phyloP scores from a whole-genome alignment of 2,329 filamentous ascomycete species.

The Hymenoscyphus occultus region DNA sequence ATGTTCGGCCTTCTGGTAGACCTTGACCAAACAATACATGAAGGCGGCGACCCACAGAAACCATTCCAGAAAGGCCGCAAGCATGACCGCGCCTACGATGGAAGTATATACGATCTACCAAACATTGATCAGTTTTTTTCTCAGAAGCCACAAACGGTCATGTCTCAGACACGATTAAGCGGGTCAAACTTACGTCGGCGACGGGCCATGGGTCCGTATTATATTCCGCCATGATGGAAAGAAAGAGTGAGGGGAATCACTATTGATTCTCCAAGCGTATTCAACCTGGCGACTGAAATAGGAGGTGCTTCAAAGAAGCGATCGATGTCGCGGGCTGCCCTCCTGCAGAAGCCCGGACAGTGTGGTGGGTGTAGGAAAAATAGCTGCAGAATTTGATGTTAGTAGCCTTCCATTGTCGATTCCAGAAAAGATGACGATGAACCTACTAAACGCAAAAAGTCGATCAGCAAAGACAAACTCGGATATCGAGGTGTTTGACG shows the following conservation, averaged over 20 bases:
- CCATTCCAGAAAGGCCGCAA: constrained; percentile 88
- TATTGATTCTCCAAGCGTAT: neutral
- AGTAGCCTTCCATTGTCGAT: neutral
- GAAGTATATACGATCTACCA: constrained; percentile 77
- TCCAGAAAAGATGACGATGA: neutral
- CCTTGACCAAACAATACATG: constrained; percentile 84
- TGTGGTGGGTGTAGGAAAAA: neutral
- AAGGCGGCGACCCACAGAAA: constrained; percentile 94
- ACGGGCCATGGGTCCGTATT: constrained; percentile 49
- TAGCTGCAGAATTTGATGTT: constrained; percentile 6
- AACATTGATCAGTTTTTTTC: constrained; percentile 16
- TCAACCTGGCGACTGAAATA: neutral
- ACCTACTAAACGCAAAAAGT: neutral
- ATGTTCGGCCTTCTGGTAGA: constrained; percentile 84
- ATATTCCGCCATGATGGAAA: constrained; percentile 42
- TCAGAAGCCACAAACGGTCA: neutral
- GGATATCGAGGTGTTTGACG: neutral
- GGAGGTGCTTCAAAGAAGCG: constrained; percentile 5
- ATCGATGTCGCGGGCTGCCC: constrained; percentile 6
- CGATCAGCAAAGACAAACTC: neutral
- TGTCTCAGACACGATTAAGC: constrained; percentile 4
- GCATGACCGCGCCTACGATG: constrained; percentile 76
- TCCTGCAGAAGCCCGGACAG: constrained; percentile 13
- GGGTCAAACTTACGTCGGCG: constrained; percentile 42
- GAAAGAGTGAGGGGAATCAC: neutral